Conservation (phyloP, 176 grass and related monocot genomes). For the Elaeis guineensis region DNA sequence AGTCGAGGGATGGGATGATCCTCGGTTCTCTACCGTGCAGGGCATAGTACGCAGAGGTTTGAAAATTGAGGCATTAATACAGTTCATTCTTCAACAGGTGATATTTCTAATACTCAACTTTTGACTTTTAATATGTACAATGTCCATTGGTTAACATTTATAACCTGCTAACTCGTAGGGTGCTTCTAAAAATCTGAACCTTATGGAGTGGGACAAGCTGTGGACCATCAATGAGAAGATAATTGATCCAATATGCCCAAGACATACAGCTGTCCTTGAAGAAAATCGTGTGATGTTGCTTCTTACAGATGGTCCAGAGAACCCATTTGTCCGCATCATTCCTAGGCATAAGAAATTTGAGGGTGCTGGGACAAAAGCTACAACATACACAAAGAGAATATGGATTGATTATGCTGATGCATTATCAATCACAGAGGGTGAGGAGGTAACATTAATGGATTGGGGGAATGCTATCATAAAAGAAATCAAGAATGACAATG, state of each 20-base stretch:
- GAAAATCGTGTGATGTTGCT: slow-evolving; percentile 41
- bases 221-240: slow-evolving; percentile 96
- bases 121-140: neutral
- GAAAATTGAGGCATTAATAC: slow-evolving; percentile 80
- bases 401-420: slow-evolving; percentile 77
- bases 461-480: slow-evolving; percentile 89
- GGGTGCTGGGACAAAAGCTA: slow-evolving; percentile 77
- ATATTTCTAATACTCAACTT: slow-evolving; percentile 4
- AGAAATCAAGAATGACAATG: slow-evolving; percentile 76
- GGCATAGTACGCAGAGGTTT: slow-evolving; percentile 80
- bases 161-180: slow-evolving; percentile 36
- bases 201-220: slow-evolving; percentile 97
- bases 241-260: slow-evolving; percentile 75
- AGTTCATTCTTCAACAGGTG: slow-evolving; percentile 93
- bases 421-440: slow-evolving; percentile 36
- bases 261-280: slow-evolving; percentile 70
- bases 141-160: neutral
- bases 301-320: slow-evolving; percentile 70
- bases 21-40: slow-evolving; percentile 86
- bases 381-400: slow-evolving; percentile 62
- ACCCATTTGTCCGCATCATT: slow-evolving; percentile 54
- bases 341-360: slow-evolving; percentile 90
- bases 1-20: slow-evolving; percentile 86
- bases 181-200: slow-evolving; percentile 91
- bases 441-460: slow-evolving; percentile 94